A percentile compares a stretch with the other conserved stretches of the same genome.
phyloP scores from a whole-genome alignment of 768 basidiomycete species.

The Lentinula raphanica region DNA sequence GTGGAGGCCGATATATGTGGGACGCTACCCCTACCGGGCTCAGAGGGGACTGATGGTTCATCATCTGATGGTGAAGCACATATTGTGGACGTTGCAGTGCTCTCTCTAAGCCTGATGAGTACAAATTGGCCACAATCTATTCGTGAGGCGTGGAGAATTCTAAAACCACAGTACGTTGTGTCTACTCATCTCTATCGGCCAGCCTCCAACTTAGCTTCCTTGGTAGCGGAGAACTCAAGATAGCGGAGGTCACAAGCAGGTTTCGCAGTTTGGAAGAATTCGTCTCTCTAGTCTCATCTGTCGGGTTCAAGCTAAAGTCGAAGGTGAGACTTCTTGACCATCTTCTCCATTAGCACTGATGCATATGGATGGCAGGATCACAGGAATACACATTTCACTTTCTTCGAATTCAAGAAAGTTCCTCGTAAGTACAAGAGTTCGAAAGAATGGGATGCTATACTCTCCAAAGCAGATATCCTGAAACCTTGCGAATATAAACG shows the following conservation, averaged over 20 bases:
- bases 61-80: constrained; percentile 55
- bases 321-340: constrained; percentile 46
- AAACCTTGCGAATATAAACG: constrained; percentile 94
- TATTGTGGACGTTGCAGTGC: constrained; percentile 87
- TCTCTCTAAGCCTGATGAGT: constrained; percentile 94
- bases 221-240: constrained; percentile 70
- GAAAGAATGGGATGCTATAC: constrained; percentile 55
- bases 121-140: constrained; percentile 93
- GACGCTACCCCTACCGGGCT: constrained; percentile 80
- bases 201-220: constrained; percentile 7
- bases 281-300: constrained; percentile 48
- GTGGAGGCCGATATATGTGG: constrained; percentile 87
- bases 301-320: constrained; percentile 68
- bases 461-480: constrained; percentile 51
- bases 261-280: constrained; percentile 70
- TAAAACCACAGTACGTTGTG: constrained; percentile 67
- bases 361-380: constrained; percentile 55
- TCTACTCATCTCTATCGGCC: background rate
- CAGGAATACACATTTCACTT: constrained; percentile 76
- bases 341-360: background rate
- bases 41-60: constrained; percentile 38
- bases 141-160: constrained; percentile 82
- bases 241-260: constrained; percentile 87
- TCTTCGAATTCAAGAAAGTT: constrained; percentile 75
- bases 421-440: constrained; percentile 40